Conservation (phyloP, 176 grass and related monocot species). For the Zizania latifolia region DNA sequence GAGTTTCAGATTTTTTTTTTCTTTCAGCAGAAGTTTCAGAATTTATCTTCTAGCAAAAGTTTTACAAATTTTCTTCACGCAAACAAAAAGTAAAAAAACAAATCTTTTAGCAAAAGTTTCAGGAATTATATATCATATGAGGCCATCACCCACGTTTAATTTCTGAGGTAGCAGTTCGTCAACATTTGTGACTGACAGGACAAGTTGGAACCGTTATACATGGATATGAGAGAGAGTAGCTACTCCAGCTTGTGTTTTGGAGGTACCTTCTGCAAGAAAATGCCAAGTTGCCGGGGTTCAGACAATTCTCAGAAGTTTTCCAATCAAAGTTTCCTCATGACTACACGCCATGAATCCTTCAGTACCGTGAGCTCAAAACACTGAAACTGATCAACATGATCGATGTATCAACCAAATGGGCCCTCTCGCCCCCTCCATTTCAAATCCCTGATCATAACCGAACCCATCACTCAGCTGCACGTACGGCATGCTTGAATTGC, state of each 20-base stretch:
- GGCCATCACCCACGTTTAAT: no score
- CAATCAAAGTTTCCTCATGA: neutral
- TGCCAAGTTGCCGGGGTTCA: neutral
- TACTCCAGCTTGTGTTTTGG: neutral
- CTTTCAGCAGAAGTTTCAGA: no score
- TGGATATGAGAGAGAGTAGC: no score
- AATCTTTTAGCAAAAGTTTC: no score
- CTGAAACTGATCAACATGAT: no score
- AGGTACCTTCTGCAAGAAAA: constrained; percentile 11
- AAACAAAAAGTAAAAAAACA: no score
- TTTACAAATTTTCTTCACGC: no score
- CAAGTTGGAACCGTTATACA: constrained; percentile 12
- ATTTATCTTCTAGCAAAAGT: no score
- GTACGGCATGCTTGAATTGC: neutral
- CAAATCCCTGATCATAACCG: constrained; percentile 25
- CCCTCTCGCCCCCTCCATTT: neutral
- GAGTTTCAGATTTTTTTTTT: no score
- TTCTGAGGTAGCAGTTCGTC: neutral
- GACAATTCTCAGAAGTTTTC: constrained; percentile 11
- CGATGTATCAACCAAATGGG: neutral
- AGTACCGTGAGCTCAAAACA: neutral
- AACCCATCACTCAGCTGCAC: neutral
- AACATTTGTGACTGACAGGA: neutral
- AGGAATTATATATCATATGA: no score
- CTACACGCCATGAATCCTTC: neutral